Base-by-base conservation (phyloP, 2,329 filamentous ascomycete species). In the Byssochlamys sp. region DNA sequence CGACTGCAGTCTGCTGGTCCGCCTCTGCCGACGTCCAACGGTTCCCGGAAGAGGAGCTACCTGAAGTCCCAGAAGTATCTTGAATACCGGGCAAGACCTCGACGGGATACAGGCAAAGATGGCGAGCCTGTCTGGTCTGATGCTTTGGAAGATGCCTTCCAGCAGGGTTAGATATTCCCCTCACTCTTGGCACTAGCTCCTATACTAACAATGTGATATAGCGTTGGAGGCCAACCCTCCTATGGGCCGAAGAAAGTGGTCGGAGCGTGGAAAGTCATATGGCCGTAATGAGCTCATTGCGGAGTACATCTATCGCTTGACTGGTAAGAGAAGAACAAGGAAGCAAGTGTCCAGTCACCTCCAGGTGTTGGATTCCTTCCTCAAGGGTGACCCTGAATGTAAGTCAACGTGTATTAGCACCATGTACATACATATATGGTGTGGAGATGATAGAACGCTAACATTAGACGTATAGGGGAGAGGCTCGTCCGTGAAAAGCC, bases 321-420 rank as follows among this genome's bases (percentile, higher is more conserved):
- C 82, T 5, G 81, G 82, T 25, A 78, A 78, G 57, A 66, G 64
- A 27, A 75, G 83, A 55, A 71, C 69, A 14, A 75, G 83, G 54
- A 86, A 86, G 67, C 81, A 85, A 65, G 80, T 86, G 3, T 85
- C 83, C 0, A 86, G 83, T 63, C 83, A 86, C 65, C 78, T 85
- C 27, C 83, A 86, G 68, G 82, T 85, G 2, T 73, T 86, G 24
- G 83, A 83, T 66, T 77, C 76, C 11, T 80, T 82, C 59, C 71
- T 85, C 39, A 75, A 76, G 60, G 74, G 77, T 4, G 77, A 82
- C 59, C 77, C 78, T 28, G 72, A 77, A 59, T 81, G 81, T 82
- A 69, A 74, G 77, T 70, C 52, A 27, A 2, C n/a, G 39, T 48
- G 28, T 50, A 7, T 26, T 14, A 11, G 12, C 14, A 31, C 29